phyloP scores from a whole-genome alignment of 306 rosid species.

The Lupinus albus region DNA sequence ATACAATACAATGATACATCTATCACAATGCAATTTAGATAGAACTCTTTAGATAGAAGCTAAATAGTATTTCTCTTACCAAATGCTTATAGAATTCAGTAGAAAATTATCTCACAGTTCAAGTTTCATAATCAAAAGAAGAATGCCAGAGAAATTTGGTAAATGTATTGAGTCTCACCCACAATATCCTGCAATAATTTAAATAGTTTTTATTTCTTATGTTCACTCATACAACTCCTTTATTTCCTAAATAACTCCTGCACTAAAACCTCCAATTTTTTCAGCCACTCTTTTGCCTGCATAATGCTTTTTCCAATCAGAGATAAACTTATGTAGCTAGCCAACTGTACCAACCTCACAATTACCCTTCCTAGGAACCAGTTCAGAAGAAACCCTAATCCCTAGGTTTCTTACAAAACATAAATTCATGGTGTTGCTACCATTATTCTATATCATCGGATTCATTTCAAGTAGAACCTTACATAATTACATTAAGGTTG shows the following conservation, averaged over 20 bases:
- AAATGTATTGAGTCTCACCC: not conserved
- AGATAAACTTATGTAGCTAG: not conserved
- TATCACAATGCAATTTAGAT: too few relatives aligned
- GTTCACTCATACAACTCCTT: not conserved
- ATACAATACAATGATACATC: too few relatives aligned
- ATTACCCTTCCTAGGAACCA: conserved; percentile 17
- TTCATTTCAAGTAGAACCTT: conserved; percentile 29
- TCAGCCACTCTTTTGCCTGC: not conserved
- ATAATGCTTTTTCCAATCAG: conserved; percentile 8
- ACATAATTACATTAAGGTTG: conserved; percentile 3
- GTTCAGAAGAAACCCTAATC: conserved; percentile 54
- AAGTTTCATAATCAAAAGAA: too few relatives aligned
- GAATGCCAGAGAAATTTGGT: not conserved
- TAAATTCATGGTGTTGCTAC: conserved; percentile 23
- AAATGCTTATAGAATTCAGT: too few relatives aligned
- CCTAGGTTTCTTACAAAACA: conserved; percentile 43
- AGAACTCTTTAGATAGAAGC: too few relatives aligned
- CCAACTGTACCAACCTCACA: conserved; percentile 14
- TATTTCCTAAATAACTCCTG: not conserved
- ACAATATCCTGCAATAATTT: not conserved
- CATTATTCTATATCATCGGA: not conserved
- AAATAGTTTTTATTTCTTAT: not conserved
- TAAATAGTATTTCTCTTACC: too few relatives aligned
- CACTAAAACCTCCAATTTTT: conserved; percentile 22
- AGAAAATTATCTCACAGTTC: too few relatives aligned